Base-by-base conservation (phyloP, 176 grass and related monocot genomes). In the Saccharum officinarum region DNA sequence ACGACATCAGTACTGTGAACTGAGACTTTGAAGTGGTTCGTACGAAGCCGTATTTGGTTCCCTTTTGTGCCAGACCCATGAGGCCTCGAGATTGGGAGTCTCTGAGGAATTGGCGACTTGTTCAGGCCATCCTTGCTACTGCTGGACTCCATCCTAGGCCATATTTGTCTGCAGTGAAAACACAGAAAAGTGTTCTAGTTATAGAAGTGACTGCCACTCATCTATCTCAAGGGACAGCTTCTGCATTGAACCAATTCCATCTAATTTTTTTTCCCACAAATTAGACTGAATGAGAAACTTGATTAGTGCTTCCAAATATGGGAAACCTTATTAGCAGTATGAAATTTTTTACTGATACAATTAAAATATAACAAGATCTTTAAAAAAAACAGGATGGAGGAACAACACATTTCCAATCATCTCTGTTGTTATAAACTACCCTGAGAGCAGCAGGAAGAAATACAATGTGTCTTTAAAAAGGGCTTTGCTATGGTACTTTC, bases 21-120 rank as follows among this genome's bases (percentile, higher is more conserved):
- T 49, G 40, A 66, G n/a, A 15, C 67, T 72, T 40, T 72, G 36
- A 71, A 82, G 50, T 82, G 68, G 50, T 82, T 72, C 17, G 67
- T 59, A 30, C 6, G 4, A 46, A 80, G 63, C 42, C 26, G 15
- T 30, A 34, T 67, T 44, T 64, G 3, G 9, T 14, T 44, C 77
- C 61, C 61, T 22, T 64, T 67, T 18, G 41, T 80, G 77, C 77
- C 77, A 67, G 18, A 47, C 20, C 59, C 7, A 31, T 39, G 23
- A 45, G 25, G 40, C 60, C 77, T 44, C 1, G 26, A 13, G 13
- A 66, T 80, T 33, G 61, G 40, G 28, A 80, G 25, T 45, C 7
- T 67, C 61, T 80, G 8, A 18, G 2, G 2, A 10, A 42, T 41
- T 30, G 13, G 13, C 23, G 23, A 11, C 60, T 69, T 34, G 60